Base-by-base conservation (phyloP, 1,284 basidiomycete genomes). In the Ustilago sp. region DNA sequence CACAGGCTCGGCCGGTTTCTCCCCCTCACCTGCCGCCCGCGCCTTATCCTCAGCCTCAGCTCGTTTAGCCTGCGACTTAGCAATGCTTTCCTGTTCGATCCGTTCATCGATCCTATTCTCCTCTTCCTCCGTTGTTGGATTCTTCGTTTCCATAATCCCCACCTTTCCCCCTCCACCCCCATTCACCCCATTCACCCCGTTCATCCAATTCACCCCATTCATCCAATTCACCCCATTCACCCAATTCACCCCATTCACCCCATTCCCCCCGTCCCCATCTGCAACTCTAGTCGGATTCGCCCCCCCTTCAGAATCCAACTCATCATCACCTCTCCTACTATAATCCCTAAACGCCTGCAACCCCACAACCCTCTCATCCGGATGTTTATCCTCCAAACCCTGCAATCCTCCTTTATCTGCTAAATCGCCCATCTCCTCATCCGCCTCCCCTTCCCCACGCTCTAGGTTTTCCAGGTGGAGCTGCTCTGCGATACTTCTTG, bases 371-470 rank as follows among this genome's bases (percentile, higher is more conserved):
- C 74, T 38, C n/a, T 51, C 38, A 54, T 76, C 74, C 2, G 74
- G 74, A 43, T 56, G 38, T 8, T 19, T 1, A 52, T 76, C 74
- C 23, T 76, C 68, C 36, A 76, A 32, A 9, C n/a, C 59, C 62
- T 76, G 74, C 28, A 62, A 12, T 5, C 74, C 74, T 36, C 78
- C 72, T 53, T 80, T 80, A 31, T 75, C 80, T 5, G 68, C 68
- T 31, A 83, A 63, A 52, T 81, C 77, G 31, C 66, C 47, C 7
- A 57, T 48, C 19, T 74, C 71, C 23, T 78, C 68, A 39, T 73
- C 74, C n/a, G 35, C 64, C 9, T 70, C 71, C 8, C 65, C 68
- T 17, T 73, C 74, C 5, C 77, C 80, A 9, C 76, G 64, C 17
- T 72, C 78, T n/a, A 83, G 62, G 35, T 80, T 60, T 39, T 77